Base-by-base conservation (phyloP, 2,329 filamentous ascomycete species). In the Endocalyx cinctus region DNA sequence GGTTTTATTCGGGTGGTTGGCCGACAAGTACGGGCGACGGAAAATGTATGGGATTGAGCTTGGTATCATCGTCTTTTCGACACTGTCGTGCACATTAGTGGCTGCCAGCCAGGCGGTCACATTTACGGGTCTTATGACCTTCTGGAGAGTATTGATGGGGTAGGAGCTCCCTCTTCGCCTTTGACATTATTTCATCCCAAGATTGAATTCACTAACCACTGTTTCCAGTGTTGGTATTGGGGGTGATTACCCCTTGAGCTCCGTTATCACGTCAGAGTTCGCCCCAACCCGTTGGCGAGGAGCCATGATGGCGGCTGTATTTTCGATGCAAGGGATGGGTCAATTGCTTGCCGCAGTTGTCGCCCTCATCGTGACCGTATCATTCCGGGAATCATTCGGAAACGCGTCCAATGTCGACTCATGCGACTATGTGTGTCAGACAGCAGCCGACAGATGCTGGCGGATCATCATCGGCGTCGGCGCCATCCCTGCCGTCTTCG, bases 281-380 rank as follows among this genome's bases (percentile, higher is more conserved):
- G 84, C 85, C 7, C 87, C 84, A 3, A 90, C 85, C 10, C 77
- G 82, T 49, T 88, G 84, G 78, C 73, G 86, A 48, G 86, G 84
- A 41, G 83, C 80, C 37, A 90, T 92, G 82, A 84, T 92, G 69
- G 83, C 80, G 10, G 74, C 82, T 12, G 84, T 90, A 30, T 92
- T 92, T 52, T 84, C 83, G 23, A 89, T 89, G 84, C 86, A 92
- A 51, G 84, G 84, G 29, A 67, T 88, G 17, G 85, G 86, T n/a
- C 84, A 90, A 51, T 77, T 90, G 32, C 67, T 69, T 14, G 82
- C 82, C 10, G 81, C 82, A 17, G 64, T 88, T 5, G 72, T 89
- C 14, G 77, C 83, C 10, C 64, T 90, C 20, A 74, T 87, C 34
- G 81, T 79, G 23, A 82, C 79, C 1, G 62, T 70, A 12, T 76